Percentiles rank a stretch among this genome's conserved stretches.
These are phyloP conservation scores for Diaporthe vaccinii DNA, from an alignment of 2,329 filamentous ascomycete genomes.

Conservation along the genomic window DNA sequence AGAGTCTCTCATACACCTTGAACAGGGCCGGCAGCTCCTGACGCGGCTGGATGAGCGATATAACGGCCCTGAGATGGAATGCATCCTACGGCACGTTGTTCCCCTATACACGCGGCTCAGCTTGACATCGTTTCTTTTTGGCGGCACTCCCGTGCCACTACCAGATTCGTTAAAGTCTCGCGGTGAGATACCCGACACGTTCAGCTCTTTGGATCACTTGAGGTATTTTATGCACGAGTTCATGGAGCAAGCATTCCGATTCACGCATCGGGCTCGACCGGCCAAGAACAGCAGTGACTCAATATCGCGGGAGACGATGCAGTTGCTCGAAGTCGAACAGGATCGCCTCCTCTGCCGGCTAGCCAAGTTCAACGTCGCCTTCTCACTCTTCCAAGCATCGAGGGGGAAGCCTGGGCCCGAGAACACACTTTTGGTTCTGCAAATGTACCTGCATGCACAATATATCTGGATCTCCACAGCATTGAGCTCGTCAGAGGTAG, in stretches of 20 bases:
- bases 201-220: constrained; percentile 50
- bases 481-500: constrained; percentile 48
- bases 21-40: constrained; percentile 59
- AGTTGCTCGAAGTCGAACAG: constrained; percentile 49
- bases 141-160: constrained; percentile 53
- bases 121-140: constrained; percentile 43
- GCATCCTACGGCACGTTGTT: constrained; percentile 47
- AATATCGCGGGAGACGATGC: constrained; percentile 45
- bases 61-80: constrained; percentile 50
- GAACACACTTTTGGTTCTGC: constrained; percentile 48
- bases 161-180: constrained; percentile 52
- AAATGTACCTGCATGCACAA: constrained; percentile 51
- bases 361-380: constrained; percentile 49
- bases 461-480: constrained; percentile 52
- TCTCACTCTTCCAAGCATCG: constrained; percentile 48
- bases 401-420: constrained; percentile 43
- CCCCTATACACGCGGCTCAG: constrained; percentile 48
- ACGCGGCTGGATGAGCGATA: constrained; percentile 49
- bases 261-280: constrained; percentile 48
- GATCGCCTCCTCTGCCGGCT: constrained; percentile 50
- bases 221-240: constrained; percentile 54
- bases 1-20: constrained; percentile 60
- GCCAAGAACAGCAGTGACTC: constrained; percentile 47
- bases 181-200: constrained; percentile 50
- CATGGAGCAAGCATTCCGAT: constrained; percentile 56